Percentiles rank a stretch among this genome's conserved stretches.
Conservation (phyloP, 1,284 basidiomycete species). For the Laetiporus sulphureus region DNA sequence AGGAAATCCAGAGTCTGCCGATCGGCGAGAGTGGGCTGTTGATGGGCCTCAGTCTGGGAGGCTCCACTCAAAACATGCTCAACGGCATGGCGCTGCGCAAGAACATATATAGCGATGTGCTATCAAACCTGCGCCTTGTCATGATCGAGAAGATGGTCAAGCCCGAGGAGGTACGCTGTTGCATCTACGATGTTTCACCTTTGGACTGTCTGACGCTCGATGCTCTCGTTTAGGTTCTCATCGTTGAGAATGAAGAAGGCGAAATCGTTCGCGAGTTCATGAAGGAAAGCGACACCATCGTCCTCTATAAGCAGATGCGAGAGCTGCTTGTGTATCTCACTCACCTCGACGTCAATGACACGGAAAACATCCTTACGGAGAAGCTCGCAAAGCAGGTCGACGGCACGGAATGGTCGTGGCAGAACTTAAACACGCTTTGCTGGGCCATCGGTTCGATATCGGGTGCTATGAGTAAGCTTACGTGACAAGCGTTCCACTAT, state of each 20-base stretch:
- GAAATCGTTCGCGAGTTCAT: slow-evolving; percentile 99
- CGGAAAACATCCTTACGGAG: slow-evolving; percentile 95
- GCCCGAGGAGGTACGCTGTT: slow-evolving; percentile 82
- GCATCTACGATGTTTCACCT: background rate
- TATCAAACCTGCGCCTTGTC: slow-evolving; percentile 92
- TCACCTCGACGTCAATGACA: slow-evolving; percentile 94
- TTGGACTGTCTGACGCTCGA: background rate
- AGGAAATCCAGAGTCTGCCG: slow-evolving; percentile 91
- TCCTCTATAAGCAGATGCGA: slow-evolving; percentile 98
- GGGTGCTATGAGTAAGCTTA: slow-evolving; percentile 90
- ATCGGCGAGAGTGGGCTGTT: slow-evolving; percentile 91
- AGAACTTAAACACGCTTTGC: slow-evolving; percentile 97
- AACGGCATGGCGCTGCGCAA: slow-evolving; percentile 81
- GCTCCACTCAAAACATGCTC: slow-evolving; percentile 58
- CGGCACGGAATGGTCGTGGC: slow-evolving; percentile 98
- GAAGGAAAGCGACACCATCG: slow-evolving; percentile 99
- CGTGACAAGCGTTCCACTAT: slow-evolving; percentile 7
- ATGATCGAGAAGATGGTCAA: slow-evolving; percentile 99
- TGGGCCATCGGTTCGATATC: slow-evolving; percentile 99
- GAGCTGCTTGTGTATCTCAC: slow-evolving; percentile 96
- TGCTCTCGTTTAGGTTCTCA: slow-evolving; percentile 65
- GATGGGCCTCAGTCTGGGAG: slow-evolving; percentile 87
- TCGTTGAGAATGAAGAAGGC: slow-evolving; percentile 99
- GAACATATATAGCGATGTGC: slow-evolving; percentile 91
- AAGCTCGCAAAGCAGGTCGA: slow-evolving; percentile 97